Evolutionary conservation across 208 protist species (phyloP), one percentile per base, ranked within the genome.

Genomic region (Trypanosomatidae sp.): DNA sequence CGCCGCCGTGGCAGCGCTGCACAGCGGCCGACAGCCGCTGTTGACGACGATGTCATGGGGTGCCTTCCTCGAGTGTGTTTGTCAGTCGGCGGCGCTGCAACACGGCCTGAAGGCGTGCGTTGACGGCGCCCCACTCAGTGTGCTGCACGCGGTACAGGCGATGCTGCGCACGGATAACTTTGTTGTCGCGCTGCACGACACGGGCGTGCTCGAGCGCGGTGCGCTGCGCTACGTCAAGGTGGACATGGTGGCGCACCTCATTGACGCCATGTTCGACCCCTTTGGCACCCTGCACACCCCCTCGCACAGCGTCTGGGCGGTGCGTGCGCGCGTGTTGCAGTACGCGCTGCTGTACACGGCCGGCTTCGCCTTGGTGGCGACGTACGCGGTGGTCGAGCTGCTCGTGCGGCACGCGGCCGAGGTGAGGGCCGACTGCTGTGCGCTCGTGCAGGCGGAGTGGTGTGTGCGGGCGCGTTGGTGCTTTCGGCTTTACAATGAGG

Each of bases 401-500:
- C 57, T 88, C 21, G 62, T 82, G 7, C 81, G 78, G 59, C 79
- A 87, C 45, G 77, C 71, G 11, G 82, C 61, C 4, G 56, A 67
- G 43, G 46, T 85, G 38, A 74, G 74, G 46, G 61, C 70, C 2
- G 75, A 81, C 43, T 69, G 61, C 61, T 57, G 57, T 35, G 42
- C 50, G 20, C 60, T 83, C 26, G 63, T 64, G 39, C 56, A 71
- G 39, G 57, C 56, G 15, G 56, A 66, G 28, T 91, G 82, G 78
- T 87, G 66, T 27, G 40, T 48, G 6, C 46, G 45, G 27, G 76
- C 77, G 30, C 43, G 46, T 21, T 87, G 71, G 71, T 63, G 61
- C 20, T 91, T 91, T 61, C 66, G 82, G 18, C 59, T 88, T 2
- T 91, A 81, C 60, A 91, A 91, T 53, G 82, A 91, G 53, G 82